These are phyloP conservation scores for Rhipidocladum racemiflorum DNA, from an alignment of 176 grass and related monocot genomes.

Conservation along the genomic window DNA sequence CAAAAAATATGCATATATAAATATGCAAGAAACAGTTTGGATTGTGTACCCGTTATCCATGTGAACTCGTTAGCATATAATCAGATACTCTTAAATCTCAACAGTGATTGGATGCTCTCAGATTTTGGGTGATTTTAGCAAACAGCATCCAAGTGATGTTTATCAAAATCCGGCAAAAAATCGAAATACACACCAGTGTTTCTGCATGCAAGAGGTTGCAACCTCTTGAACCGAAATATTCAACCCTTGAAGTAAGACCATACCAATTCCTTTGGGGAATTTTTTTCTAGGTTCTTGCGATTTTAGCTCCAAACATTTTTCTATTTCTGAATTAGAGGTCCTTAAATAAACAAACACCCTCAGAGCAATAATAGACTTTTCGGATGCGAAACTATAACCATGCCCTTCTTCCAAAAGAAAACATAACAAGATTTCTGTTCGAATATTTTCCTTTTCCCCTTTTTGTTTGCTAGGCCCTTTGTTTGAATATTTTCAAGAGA, in stretches of 20 bases:
- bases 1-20: no score
- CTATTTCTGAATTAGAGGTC: neutral
- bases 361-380: neutral
- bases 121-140: no score
- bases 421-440: neutral
- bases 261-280: neutral
- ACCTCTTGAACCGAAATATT: neutral
- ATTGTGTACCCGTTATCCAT: no score
- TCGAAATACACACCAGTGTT: neutral
- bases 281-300: neutral
- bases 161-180: no score
- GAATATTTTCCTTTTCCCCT: neutral
- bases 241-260: neutral
- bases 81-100: no score
- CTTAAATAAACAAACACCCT: neutral
- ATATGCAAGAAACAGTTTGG: no score
- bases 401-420: neutral
- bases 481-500: neutral
- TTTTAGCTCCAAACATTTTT: neutral
- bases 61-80: no score
- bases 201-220: neutral
- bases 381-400: neutral
- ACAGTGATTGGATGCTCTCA: no score
- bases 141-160: no score
- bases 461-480: neutral